Conservation (phyloP, 2,329 filamentous ascomycete species). For the Aspergillus novoparasiticus region DNA sequence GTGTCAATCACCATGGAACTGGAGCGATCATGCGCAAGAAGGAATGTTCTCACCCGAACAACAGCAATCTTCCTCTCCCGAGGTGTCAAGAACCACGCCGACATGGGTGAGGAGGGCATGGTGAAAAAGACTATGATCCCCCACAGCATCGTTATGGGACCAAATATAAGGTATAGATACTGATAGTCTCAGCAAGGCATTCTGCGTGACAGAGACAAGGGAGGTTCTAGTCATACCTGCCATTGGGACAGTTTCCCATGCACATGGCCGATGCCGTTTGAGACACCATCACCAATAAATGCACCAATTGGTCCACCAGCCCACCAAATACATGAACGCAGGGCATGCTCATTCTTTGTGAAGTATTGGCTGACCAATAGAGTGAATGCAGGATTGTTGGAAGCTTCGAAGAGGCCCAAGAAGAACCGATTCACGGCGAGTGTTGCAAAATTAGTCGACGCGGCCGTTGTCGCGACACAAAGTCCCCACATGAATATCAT, state of each 20-base stretch:
- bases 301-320: neutral
- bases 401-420: neutral
- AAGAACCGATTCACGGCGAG: neutral
- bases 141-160: neutral
- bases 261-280: neutral
- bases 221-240: neutral
- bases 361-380: neutral
- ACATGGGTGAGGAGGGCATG: neutral
- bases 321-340: neutral
- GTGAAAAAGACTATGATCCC: neutral
- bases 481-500: constrained; percentile 1
- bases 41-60: neutral
- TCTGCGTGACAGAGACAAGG: no score
- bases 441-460: neutral
- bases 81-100: neutral
- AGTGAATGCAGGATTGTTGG: neutral
- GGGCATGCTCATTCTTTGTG: neutral
- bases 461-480: neutral
- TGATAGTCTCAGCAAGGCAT: neutral
- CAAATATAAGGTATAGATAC: neutral
- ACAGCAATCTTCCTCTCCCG: neutral
- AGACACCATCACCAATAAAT: neutral
- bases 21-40: neutral
- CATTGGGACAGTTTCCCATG: neutral
- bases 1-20: neutral